A percentile compares a stretch with the other conserved stretches of the same genome.
Evolutionary conservation across 208 protist species (phyloP).

Genomic region (Leishmania arabica): DNA sequence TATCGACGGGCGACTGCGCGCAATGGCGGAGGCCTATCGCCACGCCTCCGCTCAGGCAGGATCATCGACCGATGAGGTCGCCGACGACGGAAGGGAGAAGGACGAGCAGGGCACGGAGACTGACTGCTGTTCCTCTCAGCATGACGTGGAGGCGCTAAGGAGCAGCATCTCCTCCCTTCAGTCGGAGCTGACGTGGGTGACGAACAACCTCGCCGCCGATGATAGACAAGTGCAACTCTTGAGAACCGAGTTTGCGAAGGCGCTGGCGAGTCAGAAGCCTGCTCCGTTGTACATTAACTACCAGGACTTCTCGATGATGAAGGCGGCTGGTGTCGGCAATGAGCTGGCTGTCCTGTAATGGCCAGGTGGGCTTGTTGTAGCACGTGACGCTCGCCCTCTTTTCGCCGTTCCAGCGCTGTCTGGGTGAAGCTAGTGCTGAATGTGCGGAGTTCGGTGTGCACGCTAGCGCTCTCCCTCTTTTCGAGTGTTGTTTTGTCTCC

Average conservation of each 20-base stretch:
- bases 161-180: neutral
- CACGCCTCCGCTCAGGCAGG: neutral
- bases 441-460: neutral
- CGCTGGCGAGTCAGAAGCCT: conserved; percentile 22
- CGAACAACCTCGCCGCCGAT: neutral
- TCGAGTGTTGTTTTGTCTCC: neutral
- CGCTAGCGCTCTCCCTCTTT: neutral
- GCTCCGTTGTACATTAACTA: conserved; percentile 48
- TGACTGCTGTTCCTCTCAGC: neutral
- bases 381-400: neutral
- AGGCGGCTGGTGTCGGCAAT: conserved; percentile 12
- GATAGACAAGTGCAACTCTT: neutral
- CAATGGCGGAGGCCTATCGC: conserved; percentile 1
- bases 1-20: conserved; percentile 6
- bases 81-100: neutral
- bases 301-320: conserved; percentile 31
- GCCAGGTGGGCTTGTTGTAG: neutral
- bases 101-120: neutral
- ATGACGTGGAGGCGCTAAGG: conserved; percentile 6
- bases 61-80: neutral
- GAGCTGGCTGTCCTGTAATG: conserved; percentile 18
- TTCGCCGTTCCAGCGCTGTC: neutral
- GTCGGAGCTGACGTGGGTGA: neutral
- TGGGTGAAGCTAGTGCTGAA: neutral
- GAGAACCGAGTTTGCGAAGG: neutral